phyloP scores from a whole-genome alignment of 441 rosid species.

The Euphorbia corollata region DNA sequence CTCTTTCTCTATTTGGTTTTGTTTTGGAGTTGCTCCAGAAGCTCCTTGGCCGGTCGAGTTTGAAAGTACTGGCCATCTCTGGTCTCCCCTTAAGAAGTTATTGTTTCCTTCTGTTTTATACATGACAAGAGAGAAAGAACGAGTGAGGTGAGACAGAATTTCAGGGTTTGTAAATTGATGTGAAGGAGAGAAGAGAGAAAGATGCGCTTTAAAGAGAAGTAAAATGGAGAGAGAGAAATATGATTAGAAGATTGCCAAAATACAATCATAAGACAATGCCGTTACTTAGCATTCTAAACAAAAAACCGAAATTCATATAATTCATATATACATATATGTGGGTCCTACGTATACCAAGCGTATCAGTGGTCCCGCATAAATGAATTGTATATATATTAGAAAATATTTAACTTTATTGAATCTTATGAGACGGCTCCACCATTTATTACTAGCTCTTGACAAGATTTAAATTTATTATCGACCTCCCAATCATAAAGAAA shows the following conservation, averaged over 20 bases:
- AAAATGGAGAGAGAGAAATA: constrained; percentile 17
- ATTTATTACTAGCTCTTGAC: neutral
- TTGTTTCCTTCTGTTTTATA: constrained; percentile 22
- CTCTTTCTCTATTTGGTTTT: neutral
- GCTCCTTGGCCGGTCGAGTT: constrained; percentile 29
- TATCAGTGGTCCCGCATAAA: neutral
- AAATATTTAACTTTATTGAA: neutral
- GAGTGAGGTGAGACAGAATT: neutral
- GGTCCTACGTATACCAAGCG: constrained; percentile 7
- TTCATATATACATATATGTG: neutral
- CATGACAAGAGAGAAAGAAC: constrained; percentile 17
- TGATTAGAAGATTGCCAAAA: constrained; percentile 28
- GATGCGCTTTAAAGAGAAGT: constrained; percentile 26
- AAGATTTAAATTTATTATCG: neutral
- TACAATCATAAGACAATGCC: constrained; percentile 58
- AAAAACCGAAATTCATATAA: constrained; percentile 20
- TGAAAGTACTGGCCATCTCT: constrained; percentile 28
- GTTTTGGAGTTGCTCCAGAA: constrained; percentile 16
- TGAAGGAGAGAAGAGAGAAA: constrained; percentile 15
- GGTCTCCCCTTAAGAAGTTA: constrained; percentile 32
- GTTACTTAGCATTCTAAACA: constrained; percentile 43
- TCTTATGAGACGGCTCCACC: neutral
- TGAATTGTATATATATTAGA: neutral
- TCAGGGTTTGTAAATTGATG: constrained; percentile 9
- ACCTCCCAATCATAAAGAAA: neutral